phyloP scores from a whole-genome alignment of 2,329 filamentous ascomycete genomes.

The Botrytis hyacinthi region DNA sequence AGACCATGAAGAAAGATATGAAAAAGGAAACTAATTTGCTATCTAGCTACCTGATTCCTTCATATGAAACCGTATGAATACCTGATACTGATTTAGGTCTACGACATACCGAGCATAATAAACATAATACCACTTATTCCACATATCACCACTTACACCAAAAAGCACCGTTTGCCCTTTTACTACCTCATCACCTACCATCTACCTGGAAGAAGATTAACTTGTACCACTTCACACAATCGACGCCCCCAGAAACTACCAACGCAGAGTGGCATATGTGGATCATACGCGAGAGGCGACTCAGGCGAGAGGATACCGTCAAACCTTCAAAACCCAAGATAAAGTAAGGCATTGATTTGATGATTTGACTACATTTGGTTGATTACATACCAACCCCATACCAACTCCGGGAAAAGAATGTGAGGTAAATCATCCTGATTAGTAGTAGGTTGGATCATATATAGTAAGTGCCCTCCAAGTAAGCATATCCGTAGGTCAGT shows the following conservation, averaged over 20 bases:
- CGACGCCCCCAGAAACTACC: conserved; percentile 8
- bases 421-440: conserved; percentile 1
- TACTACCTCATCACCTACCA: conserved; percentile 9
- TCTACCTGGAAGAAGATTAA: conserved; percentile 6
- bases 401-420: neutral
- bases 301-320: neutral
- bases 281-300: conserved; percentile 15
- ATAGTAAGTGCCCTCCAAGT: neutral
- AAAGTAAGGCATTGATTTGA: neutral
- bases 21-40: neutral
- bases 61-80: neutral
- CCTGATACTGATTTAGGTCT: neutral
- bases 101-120: neutral
- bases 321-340: neutral
- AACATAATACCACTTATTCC: neutral
- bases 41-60: neutral
- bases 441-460: conserved; percentile 16
- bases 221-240: conserved; percentile 8
- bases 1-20: neutral
- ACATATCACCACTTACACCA: neutral
- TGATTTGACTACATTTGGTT: conserved; percentile 11
- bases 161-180: neutral
- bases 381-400: conserved; percentile 6
- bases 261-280: conserved; percentile 17
- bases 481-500: conserved; percentile 11